Conservation (phyloP, 2,329 filamentous ascomycete species). For the Aspergillus sp. region DNA sequence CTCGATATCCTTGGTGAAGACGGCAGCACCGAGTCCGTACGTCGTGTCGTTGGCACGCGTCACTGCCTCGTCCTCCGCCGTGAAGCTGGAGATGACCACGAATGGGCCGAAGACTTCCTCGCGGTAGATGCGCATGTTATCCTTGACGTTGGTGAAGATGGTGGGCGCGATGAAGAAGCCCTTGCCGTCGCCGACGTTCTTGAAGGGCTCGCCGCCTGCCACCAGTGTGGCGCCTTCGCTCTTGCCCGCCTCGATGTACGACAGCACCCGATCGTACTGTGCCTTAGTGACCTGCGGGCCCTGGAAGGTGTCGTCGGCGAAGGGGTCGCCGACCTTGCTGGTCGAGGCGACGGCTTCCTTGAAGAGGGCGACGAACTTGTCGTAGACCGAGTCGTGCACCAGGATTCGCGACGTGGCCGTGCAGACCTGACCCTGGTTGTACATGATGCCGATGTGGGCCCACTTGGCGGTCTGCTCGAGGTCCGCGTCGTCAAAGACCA, state of each 20-base stretch:
- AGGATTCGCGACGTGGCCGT: constrained; percentile 48
- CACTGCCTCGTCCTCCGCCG: constrained; percentile 59
- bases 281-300: constrained; percentile 38
- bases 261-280: constrained; percentile 55
- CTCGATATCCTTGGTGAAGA: constrained; percentile 57
- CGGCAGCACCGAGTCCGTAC: constrained; percentile 35
- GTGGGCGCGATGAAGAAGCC: constrained; percentile 66
- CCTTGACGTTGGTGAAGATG: constrained; percentile 58
- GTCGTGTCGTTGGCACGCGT: constrained; percentile 57
- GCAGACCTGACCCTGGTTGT: constrained; percentile 38
- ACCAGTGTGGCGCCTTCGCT: constrained; percentile 68
- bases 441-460: constrained; percentile 58
- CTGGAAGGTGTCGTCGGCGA: constrained; percentile 38
- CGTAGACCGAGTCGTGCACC: constrained; percentile 53
- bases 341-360: constrained; percentile 31
- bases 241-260: constrained; percentile 69
- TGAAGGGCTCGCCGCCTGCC: constrained; percentile 60
- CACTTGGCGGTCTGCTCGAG: constrained; percentile 69
- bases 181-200: constrained; percentile 55
- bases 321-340: constrained; percentile 38
- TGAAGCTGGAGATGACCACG: constrained; percentile 58
- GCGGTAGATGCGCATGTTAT: constrained; percentile 58
- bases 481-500: constrained; percentile 67
- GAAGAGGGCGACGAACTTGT: constrained; percentile 33
- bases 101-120: constrained; percentile 66